Evolutionary conservation across 2,329 filamentous ascomycete genomes (phyloP), one percentile per base, ranked within the genome.

Genomic region (Fusarium pilosicola): DNA sequence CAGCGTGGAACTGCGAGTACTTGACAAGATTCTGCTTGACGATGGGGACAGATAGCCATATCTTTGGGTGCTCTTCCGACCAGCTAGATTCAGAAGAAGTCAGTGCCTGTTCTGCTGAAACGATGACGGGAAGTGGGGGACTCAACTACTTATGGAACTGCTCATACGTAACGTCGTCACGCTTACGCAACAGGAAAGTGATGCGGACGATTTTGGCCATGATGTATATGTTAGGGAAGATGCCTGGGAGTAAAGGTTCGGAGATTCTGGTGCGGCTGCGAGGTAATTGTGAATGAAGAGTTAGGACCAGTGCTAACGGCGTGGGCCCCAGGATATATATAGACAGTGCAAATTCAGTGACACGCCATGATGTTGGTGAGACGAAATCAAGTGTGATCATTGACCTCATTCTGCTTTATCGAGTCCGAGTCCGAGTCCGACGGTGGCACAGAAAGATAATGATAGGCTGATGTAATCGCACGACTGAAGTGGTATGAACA

Each of bases 261-360:
- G 13, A 32, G 32, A 32, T 32, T 32, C 5, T 32, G 32, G 32
- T 32, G 32, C 32, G 32, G 32, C 32, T 32, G 32, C 32, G 32
- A 32, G 32, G 32, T 15, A 3, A 15, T 26, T 28, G 14, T 48
- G 18, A 30, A 15, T 2, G 9, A 22, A 11, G 20, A 30, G 6
- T 15, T 6, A 18, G 0, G 1, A 45, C 6, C 7, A 9, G 15
- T 18, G 7, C 2, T 12, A 24, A 4, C 22, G 7, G 3, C 9
- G 45, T 17, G 4, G 6, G 1, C 0, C 7, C 3, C 15, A 34
- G 26, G 18, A 28, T 46, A 28, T 28, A 46, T 46, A 46, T 26
- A 26, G 1, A 30, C 3, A 1, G 8, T 11, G 28, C 8, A 30
- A 30, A 30, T 30, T 30, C 9, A 30, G 9, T 9, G 28, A 30